phyloP scores from a whole-genome alignment of 768 basidiomycete genomes.

The Suillus variegatus region DNA sequence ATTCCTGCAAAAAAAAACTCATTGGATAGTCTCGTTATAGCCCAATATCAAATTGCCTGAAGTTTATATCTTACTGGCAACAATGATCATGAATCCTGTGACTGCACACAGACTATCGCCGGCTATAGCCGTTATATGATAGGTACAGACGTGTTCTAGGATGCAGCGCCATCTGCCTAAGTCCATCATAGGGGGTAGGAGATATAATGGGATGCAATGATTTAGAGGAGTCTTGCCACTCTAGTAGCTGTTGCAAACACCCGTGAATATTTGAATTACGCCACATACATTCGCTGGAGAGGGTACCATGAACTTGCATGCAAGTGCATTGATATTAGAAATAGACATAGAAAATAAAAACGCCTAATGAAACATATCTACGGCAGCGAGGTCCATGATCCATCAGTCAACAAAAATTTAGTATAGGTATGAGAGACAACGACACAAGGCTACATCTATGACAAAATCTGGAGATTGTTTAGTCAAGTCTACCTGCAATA shows the following conservation, averaged over 20 bases:
- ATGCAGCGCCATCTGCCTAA: neutral
- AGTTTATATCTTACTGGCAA: neutral
- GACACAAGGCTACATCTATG: constrained; percentile 37
- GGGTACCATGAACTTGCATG: neutral
- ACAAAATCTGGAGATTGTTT: neutral
- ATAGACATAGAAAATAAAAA: constrained; percentile 30
- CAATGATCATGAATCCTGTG: neutral
- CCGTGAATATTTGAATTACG: no score
- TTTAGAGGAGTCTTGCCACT: neutral
- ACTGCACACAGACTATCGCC: neutral
- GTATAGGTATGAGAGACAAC: neutral
- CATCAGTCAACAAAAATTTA: neutral
- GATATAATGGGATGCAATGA: neutral
- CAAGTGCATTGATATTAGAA: neutral
- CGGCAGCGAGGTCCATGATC: neutral
- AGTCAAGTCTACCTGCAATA: constrained; percentile 5
- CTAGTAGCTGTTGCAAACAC: neutral
- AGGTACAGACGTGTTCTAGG: neutral
- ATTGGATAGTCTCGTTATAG: no score
- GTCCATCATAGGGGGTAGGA: neutral
- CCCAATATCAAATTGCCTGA: neutral
- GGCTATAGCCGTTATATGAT: neutral
- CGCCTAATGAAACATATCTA: constrained; percentile 6
- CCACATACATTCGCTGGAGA: neutral
- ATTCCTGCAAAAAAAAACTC: no score